These are phyloP conservation scores for Ampelomyces quisqualis DNA, from an alignment of 2,329 filamentous ascomycete genomes.

Conservation along the genomic window DNA sequence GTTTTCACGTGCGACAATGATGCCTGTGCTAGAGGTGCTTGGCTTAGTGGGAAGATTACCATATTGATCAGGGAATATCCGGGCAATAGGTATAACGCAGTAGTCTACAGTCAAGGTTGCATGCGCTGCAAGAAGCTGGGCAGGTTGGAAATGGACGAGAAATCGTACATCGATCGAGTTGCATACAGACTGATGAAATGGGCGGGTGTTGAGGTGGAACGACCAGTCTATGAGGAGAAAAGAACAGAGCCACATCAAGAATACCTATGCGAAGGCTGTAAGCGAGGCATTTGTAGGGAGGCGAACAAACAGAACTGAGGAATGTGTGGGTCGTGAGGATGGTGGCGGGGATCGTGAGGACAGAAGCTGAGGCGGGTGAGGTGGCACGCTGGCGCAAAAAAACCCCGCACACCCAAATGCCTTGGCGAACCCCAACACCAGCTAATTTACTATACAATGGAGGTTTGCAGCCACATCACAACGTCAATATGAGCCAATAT, in stretches of 20 bases:
- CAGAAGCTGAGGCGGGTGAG: too few species aligned
- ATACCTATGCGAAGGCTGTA: constrained; percentile 4
- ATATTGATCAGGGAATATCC: constrained; percentile 16
- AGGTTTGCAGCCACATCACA: too few species aligned
- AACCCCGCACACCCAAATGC: too few species aligned
- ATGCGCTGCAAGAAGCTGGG: constrained; percentile 15
- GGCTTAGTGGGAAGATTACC: constrained; percentile 18
- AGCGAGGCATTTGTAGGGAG: too few species aligned
- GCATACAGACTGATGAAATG: constrained; percentile 24
- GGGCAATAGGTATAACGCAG: constrained; percentile 19
- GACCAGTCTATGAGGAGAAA: not conserved
- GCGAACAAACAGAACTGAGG: too few species aligned
- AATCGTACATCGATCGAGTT: constrained; percentile 22
- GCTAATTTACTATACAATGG: too few species aligned
- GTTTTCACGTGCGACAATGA: constrained; percentile 19
- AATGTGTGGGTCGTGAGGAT: too few species aligned
- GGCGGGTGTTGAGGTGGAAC: constrained; percentile 15
- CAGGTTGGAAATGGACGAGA: constrained; percentile 12
- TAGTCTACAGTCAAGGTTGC: constrained; percentile 22
- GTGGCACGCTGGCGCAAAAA: too few species aligned
- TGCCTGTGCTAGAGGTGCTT: constrained; percentile 9
- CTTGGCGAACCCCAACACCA: too few species aligned
- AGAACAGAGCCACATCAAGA: not conserved
- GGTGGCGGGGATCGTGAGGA: too few species aligned
- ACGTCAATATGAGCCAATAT: too few species aligned